Percentiles rank a stretch among this genome's conserved stretches.
Evolutionary conservation across 768 basidiomycete genomes (phyloP).

Genomic region (Auricularia sp.): DNA sequence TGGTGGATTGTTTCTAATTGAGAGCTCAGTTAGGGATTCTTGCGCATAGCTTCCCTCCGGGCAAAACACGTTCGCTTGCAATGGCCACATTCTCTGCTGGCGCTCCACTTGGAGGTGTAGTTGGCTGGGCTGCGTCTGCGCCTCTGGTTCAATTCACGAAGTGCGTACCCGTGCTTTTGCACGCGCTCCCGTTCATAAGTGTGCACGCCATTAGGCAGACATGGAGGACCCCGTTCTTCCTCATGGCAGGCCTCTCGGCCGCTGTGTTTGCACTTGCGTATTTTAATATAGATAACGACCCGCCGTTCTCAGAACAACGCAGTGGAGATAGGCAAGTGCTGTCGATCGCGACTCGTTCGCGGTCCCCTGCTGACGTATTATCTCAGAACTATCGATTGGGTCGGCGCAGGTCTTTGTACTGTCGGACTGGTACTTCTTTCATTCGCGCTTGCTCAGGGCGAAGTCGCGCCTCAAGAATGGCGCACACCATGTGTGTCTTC

Average conservation of each 20-base stretch:
- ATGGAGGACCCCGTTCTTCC: slow-evolving; percentile 63
- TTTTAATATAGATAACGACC: slow-evolving; percentile 54
- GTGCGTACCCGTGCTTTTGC: slow-evolving; percentile 16
- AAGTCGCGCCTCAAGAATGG: slow-evolving; percentile 52
- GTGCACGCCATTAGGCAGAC: slow-evolving; percentile 16
- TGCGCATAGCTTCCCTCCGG: slow-evolving; percentile 65
- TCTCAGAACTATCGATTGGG: slow-evolving; percentile 60
- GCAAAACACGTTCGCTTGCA: slow-evolving; percentile 57
- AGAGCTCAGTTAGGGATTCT: slow-evolving; percentile 61
- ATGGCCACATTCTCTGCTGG: slow-evolving; percentile 82
- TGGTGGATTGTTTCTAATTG: background rate
- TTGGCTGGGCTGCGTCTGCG: slow-evolving; percentile 67
- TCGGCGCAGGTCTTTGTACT: slow-evolving; percentile 60
- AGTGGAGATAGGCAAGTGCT: slow-evolving; percentile 20
- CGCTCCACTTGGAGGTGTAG: slow-evolving; percentile 66
- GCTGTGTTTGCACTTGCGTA: slow-evolving; percentile 44
- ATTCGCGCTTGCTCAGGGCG: slow-evolving; percentile 64
- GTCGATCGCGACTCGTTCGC: slow-evolving; percentile 13
- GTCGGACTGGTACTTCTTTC: slow-evolving; percentile 58
- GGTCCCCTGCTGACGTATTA: background rate
- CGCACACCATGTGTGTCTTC: slow-evolving; percentile 38
- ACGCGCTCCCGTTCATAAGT: slow-evolving; percentile 1
- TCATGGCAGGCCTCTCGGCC: slow-evolving; percentile 47
- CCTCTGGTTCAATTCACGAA: slow-evolving; percentile 46
- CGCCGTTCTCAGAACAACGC: slow-evolving; percentile 17